These are phyloP conservation scores for Zygosaccharomyces siamensis DNA, from an alignment of 805 yeast species.

Conservation along the genomic window DNA sequence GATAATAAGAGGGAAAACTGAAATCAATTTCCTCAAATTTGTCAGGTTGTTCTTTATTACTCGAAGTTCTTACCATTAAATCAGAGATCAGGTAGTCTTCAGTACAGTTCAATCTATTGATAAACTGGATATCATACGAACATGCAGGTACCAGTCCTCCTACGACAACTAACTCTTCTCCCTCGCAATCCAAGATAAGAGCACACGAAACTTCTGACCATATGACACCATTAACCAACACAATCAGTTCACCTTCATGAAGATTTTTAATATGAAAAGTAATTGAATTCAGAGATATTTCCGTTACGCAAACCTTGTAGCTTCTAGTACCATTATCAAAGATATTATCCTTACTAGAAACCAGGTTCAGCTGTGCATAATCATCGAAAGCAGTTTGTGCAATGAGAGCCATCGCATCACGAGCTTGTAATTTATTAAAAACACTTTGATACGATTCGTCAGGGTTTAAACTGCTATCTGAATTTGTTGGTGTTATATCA, in stretches of 20 bases:
- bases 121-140: conserved; percentile 53
- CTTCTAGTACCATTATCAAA: conserved; percentile 33
- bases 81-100: conserved; percentile 38
- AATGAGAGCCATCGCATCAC: conserved; percentile 36
- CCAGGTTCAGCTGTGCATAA: conserved; percentile 28
- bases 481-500: conserved; percentile 15
- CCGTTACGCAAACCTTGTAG: conserved; percentile 41
- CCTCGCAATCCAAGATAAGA: conserved; percentile 34
- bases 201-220: conserved; percentile 65
- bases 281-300: conserved; percentile 48
- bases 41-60: conserved; percentile 15
- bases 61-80: conserved; percentile 37
- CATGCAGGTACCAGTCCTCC: conserved; percentile 62
- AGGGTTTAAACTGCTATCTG: conserved; percentile 6
- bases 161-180: conserved; percentile 51
- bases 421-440: conserved; percentile 29
- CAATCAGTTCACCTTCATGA: conserved; percentile 39
- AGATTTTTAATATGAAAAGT: conserved; percentile 48
- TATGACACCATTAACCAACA: conserved; percentile 57
- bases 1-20: conserved; percentile 34
- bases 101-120: conserved; percentile 34
- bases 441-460: conserved; percentile 24
- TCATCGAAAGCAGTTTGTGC: conserved; percentile 34
- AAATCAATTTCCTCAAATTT: conserved; percentile 28
- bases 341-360: conserved; percentile 25